phyloP scores from a whole-genome alignment of 768 basidiomycete genomes.

The Glaciozyma antarctica region DNA sequence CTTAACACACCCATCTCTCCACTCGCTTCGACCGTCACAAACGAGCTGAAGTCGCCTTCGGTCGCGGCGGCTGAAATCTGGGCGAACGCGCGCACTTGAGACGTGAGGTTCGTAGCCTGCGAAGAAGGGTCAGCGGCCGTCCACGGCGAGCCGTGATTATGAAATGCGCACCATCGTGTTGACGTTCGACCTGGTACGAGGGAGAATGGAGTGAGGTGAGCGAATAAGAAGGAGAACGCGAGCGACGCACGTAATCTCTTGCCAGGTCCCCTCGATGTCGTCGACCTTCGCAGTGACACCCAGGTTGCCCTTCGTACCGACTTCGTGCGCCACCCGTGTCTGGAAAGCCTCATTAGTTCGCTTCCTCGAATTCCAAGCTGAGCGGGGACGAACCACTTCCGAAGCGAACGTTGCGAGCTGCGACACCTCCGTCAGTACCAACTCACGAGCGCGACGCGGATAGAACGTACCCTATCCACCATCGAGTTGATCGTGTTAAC shows the following conservation, averaged over 20 bases:
- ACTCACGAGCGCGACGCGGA: too few species aligned
- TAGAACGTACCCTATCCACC: slow-evolving; percentile 50
- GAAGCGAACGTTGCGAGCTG: slow-evolving; percentile 55
- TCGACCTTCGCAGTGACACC: slow-evolving; percentile 96
- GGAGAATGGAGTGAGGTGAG: too few species aligned
- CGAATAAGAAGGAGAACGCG: background rate
- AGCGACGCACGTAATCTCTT: slow-evolving; percentile 80
- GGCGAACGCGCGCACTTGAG: slow-evolving; percentile 96
- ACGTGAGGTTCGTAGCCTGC: slow-evolving; percentile 73
- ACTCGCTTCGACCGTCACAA: slow-evolving; percentile 96
- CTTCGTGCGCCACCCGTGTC: slow-evolving; percentile 92
- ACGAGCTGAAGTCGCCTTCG: slow-evolving; percentile 96
- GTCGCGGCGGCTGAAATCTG: slow-evolving; percentile 98
- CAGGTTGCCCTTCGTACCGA: slow-evolving; percentile 96
- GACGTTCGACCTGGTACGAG: slow-evolving; percentile 50
- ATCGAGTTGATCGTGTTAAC: slow-evolving; percentile 95
- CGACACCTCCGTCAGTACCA: slow-evolving; percentile 7
- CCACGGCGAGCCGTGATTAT: background rate
- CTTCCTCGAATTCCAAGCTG: too few species aligned
- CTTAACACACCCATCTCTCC: slow-evolving; percentile 99
- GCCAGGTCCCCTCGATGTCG: slow-evolving; percentile 95
- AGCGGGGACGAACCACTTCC: slow-evolving; percentile 46
- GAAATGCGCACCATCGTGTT: slow-evolving; percentile 68
- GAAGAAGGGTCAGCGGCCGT: background rate
- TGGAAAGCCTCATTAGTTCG: too few species aligned